Conservation (phyloP, 495 filamentous ascomycete genomes). For the Zalerion maritima region DNA sequence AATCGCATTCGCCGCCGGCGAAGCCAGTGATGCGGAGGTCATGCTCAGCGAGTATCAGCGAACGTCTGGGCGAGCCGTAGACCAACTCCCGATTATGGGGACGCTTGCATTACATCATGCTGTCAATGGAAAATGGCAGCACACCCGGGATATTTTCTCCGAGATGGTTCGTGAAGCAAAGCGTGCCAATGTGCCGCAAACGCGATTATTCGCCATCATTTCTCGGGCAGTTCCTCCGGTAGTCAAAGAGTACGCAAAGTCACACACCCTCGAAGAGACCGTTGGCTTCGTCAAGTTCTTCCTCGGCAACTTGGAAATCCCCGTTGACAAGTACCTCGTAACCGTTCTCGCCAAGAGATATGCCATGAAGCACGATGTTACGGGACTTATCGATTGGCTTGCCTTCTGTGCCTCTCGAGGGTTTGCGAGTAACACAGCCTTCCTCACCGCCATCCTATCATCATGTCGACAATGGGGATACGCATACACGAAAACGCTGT, state of each 20-base stretch:
- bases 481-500: constrained; percentile 21
- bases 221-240: too few species aligned
- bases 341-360: constrained; percentile 33
- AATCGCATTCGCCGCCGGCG: constrained; percentile 20
- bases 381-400: constrained; percentile 22
- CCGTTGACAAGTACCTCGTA: constrained; percentile 20
- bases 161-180: constrained; percentile 13
- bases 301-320: constrained; percentile 16
- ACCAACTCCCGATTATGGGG: constrained; percentile 18
- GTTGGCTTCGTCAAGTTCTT: constrained; percentile 27
- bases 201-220: too few species aligned
- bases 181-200: neutral
- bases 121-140: constrained; percentile 29
- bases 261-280: constrained; percentile 25
- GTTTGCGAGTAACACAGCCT: constrained; percentile 18
- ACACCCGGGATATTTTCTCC: constrained; percentile 20
- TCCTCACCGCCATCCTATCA: constrained; percentile 28
- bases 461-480: constrained; percentile 22
- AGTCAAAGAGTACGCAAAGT: constrained; percentile 26
- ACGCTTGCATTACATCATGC: constrained; percentile 25
- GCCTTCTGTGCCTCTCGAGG: constrained; percentile 16
- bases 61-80: too few species aligned
- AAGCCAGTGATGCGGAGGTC: constrained; percentile 15
- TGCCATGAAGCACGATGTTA: constrained; percentile 23
- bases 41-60: too few species aligned